Conservation (phyloP, 257 asterid genomes). For the Jasminum sambac region DNA sequence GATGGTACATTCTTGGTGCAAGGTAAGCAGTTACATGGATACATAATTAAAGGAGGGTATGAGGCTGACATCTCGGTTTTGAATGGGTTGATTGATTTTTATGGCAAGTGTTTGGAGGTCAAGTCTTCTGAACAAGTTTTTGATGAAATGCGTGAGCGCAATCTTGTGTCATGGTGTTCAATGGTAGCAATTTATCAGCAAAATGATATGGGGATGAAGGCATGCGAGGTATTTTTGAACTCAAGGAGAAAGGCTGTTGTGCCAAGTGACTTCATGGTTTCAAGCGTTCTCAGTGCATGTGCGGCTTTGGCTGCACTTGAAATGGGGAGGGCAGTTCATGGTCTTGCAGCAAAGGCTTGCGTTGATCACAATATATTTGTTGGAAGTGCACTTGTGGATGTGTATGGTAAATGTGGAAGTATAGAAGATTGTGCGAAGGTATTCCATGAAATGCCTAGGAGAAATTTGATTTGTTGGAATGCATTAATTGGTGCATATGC, state of each 20-base stretch:
- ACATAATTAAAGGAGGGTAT: constrained; percentile 52
- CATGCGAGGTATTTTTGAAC: constrained; percentile 49
- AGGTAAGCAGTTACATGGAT: constrained; percentile 75
- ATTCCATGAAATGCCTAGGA: constrained; percentile 50
- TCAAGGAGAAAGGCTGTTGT: constrained; percentile 48
- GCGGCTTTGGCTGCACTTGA: constrained; percentile 83
- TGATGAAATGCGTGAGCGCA: constrained; percentile 45
- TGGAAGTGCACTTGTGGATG: constrained; percentile 86
- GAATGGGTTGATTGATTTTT: constrained; percentile 78
- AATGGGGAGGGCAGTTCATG: constrained; percentile 69
- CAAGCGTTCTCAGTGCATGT: constrained; percentile 83
- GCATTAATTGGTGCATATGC: constrained; percentile 85
- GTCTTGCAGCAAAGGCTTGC: constrained; percentile 73
- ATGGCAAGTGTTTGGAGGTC: constrained; percentile 65
- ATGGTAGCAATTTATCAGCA: constrained; percentile 79
- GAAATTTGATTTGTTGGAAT: constrained; percentile 76
- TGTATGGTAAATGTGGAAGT: constrained; percentile 91
- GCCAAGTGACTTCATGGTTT: constrained; percentile 69
- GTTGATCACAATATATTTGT: constrained; percentile 60
- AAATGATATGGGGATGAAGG: constrained; percentile 69
- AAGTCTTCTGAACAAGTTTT: constrained; percentile 54
- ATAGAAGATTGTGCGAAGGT: constrained; percentile 63
- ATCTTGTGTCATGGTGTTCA: constrained; percentile 81
- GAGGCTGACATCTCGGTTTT: constrained; percentile 56
- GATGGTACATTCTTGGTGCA: constrained; percentile 48